phyloP scores from a whole-genome alignment of 129 eudicot species.

The Oenanthe sinensis region DNA sequence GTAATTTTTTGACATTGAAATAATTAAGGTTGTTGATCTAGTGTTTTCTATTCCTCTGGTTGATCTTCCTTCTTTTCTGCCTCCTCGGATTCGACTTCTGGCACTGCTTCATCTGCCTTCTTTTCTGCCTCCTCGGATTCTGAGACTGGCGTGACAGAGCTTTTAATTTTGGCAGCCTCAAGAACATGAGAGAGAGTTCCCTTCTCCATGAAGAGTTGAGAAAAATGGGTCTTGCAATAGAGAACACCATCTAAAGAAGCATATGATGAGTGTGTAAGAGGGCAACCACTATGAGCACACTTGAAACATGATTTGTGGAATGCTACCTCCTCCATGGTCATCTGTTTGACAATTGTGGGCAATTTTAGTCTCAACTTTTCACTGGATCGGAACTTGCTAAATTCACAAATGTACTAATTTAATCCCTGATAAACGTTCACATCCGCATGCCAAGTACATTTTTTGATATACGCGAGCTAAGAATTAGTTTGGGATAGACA shows the following conservation, averaged over 20 bases:
- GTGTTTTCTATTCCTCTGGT: neutral
- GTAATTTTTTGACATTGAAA: neutral
- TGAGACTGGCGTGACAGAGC: constrained; percentile 16
- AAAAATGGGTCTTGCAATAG: constrained; percentile 84
- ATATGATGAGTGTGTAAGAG: constrained; percentile 85
- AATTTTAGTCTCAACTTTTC: neutral
- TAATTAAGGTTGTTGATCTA: neutral
- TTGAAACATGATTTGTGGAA: constrained; percentile 88
- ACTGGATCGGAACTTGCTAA: neutral
- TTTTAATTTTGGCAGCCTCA: constrained; percentile 57
- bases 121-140: constrained; percentile 17
- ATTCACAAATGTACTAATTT: too few species aligned
- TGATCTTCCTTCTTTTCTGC: neutral
- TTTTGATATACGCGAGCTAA: too few species aligned
- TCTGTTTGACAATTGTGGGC: constrained; percentile 19
- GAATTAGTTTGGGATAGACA: too few species aligned
- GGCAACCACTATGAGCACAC: constrained; percentile 97
- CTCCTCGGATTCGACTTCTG: neutral
- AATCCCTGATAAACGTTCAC: too few species aligned
- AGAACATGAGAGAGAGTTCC: constrained; percentile 79
- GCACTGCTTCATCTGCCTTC: neutral
- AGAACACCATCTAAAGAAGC: constrained; percentile 89
- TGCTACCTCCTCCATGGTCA: constrained; percentile 83
- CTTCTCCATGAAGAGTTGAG: constrained; percentile 94
- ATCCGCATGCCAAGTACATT: too few species aligned